A percentile compares a stretch with the other conserved stretches of the same genome.
Conservation (phyloP, 768 basidiomycete genomes). For the Chalciporus sphaerocephalus region DNA sequence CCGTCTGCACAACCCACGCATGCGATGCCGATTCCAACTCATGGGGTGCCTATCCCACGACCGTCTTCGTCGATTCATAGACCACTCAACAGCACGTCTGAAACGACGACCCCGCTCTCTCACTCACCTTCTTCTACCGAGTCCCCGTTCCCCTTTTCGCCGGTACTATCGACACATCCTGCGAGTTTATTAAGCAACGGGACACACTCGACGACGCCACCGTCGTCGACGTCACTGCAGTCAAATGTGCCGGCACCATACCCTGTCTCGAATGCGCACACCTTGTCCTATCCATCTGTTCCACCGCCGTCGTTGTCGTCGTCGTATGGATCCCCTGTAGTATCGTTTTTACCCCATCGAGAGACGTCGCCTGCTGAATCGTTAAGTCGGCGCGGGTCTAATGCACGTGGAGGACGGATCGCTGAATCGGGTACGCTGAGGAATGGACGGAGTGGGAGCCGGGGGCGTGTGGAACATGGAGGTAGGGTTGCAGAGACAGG, state of each 20-base stretch:
- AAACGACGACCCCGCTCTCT: conserved; percentile 58
- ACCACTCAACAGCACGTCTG: conserved; percentile 43
- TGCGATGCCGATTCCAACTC: conserved; percentile 65
- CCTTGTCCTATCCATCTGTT: conserved; percentile 74
- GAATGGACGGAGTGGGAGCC: conserved; percentile 40
- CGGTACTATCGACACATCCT: conserved; percentile 48
- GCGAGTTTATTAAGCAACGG: conserved; percentile 53
- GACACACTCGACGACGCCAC: conserved; percentile 72
- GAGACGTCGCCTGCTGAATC: conserved; percentile 54
- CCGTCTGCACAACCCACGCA: conserved; percentile 36
- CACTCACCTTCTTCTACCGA: conserved; percentile 63
- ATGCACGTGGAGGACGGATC: conserved; percentile 33
- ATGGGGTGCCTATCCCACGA: conserved; percentile 74
- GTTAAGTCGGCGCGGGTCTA: conserved; percentile 50
- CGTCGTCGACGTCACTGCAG: conserved; percentile 55
- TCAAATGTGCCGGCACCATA: conserved; percentile 34
- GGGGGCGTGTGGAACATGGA: conserved; percentile 57
- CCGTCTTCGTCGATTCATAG: conserved; percentile 61
- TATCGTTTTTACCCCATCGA: conserved; percentile 42
- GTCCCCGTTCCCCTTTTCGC: conserved; percentile 67
- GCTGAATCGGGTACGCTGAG: conserved; percentile 25
- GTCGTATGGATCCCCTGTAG: conserved; percentile 68
- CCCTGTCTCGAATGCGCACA: conserved; percentile 31
- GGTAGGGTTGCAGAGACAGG: conserved; percentile 70
- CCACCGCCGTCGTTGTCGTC: conserved; percentile 80